phyloP scores from a whole-genome alignment of 2,329 filamentous ascomycete genomes.

The Didymella pomorum region DNA sequence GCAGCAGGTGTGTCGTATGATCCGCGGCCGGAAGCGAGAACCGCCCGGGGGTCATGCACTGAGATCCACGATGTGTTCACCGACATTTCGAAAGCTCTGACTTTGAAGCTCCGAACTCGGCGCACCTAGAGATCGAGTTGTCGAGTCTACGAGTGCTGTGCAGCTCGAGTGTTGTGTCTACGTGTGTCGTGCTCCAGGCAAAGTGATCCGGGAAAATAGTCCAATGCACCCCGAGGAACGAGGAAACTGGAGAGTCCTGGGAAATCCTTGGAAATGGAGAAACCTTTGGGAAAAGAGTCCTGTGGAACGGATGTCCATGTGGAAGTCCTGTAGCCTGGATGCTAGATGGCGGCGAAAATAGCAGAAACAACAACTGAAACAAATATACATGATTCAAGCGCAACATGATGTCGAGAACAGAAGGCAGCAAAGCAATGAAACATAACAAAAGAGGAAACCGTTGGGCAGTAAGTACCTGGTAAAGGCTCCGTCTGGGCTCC shows the following conservation, averaged over 20 bases:
- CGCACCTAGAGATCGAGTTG: slow-evolving; percentile 32
- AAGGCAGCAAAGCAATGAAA: slow-evolving; percentile 34
- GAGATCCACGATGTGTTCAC: slow-evolving; percentile 29
- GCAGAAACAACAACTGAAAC: slow-evolving; percentile 29
- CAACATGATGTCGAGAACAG: slow-evolving; percentile 34
- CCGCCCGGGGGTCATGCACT: slow-evolving; percentile 30
- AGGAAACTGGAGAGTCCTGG: slow-evolving; percentile 32
- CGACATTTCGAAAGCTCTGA: slow-evolving; percentile 38
- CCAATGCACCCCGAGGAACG: slow-evolving; percentile 14
- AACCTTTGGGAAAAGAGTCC: slow-evolving; percentile 28
- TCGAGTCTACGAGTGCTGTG: slow-evolving; percentile 42
- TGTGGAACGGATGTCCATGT: slow-evolving; percentile 31
- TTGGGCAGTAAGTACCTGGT: slow-evolving; percentile 55
- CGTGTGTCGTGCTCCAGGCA: slow-evolving; percentile 4
- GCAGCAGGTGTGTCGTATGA: slow-evolving; percentile 25
- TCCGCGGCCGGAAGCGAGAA: slow-evolving; percentile 29
- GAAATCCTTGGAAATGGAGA: slow-evolving; percentile 28
- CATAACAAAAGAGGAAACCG: slow-evolving; percentile 41
- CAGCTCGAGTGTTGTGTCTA: slow-evolving; percentile 19
- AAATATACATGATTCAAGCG: slow-evolving; percentile 38
- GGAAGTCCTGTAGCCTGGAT: slow-evolving; percentile 32
- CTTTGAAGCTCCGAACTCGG: slow-evolving; percentile 40
- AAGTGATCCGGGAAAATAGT: slow-evolving; percentile 4
- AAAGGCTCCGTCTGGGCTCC: slow-evolving; percentile 53
- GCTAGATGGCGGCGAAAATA: slow-evolving; percentile 45